Evolutionary conservation across 2,329 filamentous ascomycete genomes (phyloP).

Genomic region (Aspergillus sp.): DNA sequence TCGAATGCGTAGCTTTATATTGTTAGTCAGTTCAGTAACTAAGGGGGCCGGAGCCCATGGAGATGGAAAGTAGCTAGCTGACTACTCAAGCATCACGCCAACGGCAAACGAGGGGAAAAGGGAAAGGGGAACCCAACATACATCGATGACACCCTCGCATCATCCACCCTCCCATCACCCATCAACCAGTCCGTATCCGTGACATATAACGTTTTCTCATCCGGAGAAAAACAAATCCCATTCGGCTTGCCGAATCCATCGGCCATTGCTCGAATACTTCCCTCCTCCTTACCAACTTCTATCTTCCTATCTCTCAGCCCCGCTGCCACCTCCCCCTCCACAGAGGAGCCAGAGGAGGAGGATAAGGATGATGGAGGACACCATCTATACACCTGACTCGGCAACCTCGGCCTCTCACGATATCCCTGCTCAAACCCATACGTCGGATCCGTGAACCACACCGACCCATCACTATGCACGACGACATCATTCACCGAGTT

Average conservation of each 20-base stretch:
- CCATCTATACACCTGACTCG: slow-evolving; percentile 42
- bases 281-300: slow-evolving; percentile 15
- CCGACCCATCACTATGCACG: slow-evolving; percentile 31
- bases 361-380: slow-evolving; percentile 19
- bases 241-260: slow-evolving; percentile 43
- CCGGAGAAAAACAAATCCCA: slow-evolving; percentile 44
- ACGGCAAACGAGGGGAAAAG: too few relatives aligned
- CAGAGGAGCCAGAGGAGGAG: too few relatives aligned
- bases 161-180: slow-evolving; percentile 21
- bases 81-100: too few relatives aligned
- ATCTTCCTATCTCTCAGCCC: too few relatives aligned
- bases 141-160: slow-evolving; percentile 24
- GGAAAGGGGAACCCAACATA: slow-evolving; percentile 14
- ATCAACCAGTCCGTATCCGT: slow-evolving; percentile 39
- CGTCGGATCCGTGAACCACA: slow-evolving; percentile 42
- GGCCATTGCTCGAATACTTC: slow-evolving; percentile 36
- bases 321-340: too few relatives aligned
- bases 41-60: too few relatives aligned
- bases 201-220: slow-evolving; percentile 41
- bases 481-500: slow-evolving; percentile 42
- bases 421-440: slow-evolving; percentile 38
- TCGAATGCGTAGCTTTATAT: slow-evolving; percentile 49
- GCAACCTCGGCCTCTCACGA: slow-evolving; percentile 34
- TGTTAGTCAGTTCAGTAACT: slow-evolving; percentile 6
- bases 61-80: too few relatives aligned